These are phyloP conservation scores for Lipomyces mesembrius DNA, from an alignment of 805 yeast genomes.

Conservation along the genomic window DNA sequence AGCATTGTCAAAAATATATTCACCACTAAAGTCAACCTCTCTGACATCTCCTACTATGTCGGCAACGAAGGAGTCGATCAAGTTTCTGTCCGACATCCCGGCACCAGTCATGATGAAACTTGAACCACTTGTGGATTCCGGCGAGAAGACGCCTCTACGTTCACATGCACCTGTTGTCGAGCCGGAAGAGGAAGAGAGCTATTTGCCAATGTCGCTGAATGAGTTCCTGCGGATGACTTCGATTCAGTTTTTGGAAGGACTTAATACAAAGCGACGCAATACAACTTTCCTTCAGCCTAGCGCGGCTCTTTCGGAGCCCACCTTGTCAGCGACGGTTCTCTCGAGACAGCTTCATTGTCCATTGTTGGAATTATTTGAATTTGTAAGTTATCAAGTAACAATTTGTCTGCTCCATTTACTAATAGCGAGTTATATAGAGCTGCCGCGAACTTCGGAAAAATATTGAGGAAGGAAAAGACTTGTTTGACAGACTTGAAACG, in stretches of 20 bases:
- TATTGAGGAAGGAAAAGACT: constrained; percentile 54
- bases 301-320: constrained; percentile 30
- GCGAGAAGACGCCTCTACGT: not conserved
- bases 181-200: constrained; percentile 6
- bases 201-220: constrained; percentile 36
- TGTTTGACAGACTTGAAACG: constrained; percentile 55
- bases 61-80: constrained; percentile 8
- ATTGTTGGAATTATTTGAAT: constrained; percentile 55
- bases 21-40: constrained; percentile 26
- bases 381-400: constrained; percentile 37
- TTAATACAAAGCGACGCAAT: constrained; percentile 37
- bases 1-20: constrained; percentile 29
- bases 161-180: not conserved
- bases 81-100: constrained; percentile 14
- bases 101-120: constrained; percentile 16
- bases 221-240: constrained; percentile 42
- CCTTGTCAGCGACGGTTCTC: constrained; percentile 47
- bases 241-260: constrained; percentile 43
- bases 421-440: constrained; percentile 43
- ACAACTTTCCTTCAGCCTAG: constrained; percentile 38
- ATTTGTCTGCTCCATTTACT: not conserved
- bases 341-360: constrained; percentile 51
- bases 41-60: constrained; percentile 12
- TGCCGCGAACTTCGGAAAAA: constrained; percentile 59
- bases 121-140: not conserved